Conservation (phyloP, 2,329 filamentous ascomycete species). For the Didymella arachidicola region DNA sequence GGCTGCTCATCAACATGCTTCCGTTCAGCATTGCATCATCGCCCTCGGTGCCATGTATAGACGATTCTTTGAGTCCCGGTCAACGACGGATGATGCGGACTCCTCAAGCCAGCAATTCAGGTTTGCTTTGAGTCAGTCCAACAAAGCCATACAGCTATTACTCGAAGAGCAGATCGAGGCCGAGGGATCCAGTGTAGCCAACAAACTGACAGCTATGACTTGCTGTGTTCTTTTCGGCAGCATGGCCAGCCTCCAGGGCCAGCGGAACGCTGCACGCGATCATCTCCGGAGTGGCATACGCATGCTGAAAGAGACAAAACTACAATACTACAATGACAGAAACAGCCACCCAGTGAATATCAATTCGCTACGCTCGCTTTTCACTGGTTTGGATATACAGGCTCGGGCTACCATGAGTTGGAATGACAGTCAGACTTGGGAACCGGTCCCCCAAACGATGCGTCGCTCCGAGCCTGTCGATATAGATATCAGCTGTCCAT, state of each 20-base stretch:
- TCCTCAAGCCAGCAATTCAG: slow-evolving; percentile 34
- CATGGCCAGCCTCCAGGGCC: slow-evolving; percentile 45
- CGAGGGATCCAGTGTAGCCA: slow-evolving; percentile 13
- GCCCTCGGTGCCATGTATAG: slow-evolving; percentile 46
- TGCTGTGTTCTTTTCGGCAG: slow-evolving; percentile 43
- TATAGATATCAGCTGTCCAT: slow-evolving; percentile 7
- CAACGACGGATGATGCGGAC: slow-evolving; percentile 33
- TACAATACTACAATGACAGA: slow-evolving; percentile 15
- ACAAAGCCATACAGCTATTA: slow-evolving; percentile 38
- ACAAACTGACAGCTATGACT: slow-evolving; percentile 44
- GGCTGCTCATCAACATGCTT: slow-evolving; percentile 41
- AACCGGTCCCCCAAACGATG: slow-evolving; percentile 27
- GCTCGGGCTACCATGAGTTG: slow-evolving; percentile 41
- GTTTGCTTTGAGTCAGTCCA: slow-evolving; percentile 45
- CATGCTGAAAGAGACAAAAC: slow-evolving; percentile 41
- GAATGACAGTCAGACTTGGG: slow-evolving; percentile 31
- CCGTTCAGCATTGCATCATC: slow-evolving; percentile 43
- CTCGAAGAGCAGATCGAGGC: slow-evolving; percentile 21
- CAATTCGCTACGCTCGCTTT: slow-evolving; percentile 38
- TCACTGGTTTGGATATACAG: slow-evolving; percentile 43
- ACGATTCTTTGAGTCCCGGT: slow-evolving; percentile 34
- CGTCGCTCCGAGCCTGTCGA: slow-evolving; percentile 3
- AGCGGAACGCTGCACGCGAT: slow-evolving; percentile 38
- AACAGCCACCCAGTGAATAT: slow-evolving; percentile 36
- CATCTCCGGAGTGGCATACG: slow-evolving; percentile 44